Base-by-base conservation (phyloP, 139 green algal species). In the Micractinium conductrix region DNA sequence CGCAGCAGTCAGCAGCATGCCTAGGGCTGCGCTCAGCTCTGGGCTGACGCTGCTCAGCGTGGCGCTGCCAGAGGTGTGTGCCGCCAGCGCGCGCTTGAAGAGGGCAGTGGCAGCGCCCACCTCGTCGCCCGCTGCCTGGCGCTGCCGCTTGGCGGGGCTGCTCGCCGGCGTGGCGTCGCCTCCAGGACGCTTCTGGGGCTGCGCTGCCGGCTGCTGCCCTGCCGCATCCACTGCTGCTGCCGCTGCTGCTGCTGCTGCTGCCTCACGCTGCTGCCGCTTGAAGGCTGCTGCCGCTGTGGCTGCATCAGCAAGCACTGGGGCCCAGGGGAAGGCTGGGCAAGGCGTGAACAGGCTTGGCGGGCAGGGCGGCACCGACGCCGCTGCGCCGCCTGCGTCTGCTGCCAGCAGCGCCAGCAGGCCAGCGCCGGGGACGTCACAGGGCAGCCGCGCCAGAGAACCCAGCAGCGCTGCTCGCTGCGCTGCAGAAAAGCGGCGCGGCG, bases 271-370 rank as follows among this genome's bases (percentile, higher is more conserved):
- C 53, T 55, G 75, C 37, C 38, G 53, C n/a, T n/a, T n/a, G n/a
- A n/a, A n/a, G n/a, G n/a, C n/a, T 16, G 75, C 76, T 33, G 55
- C 58, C 1, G 73, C 73, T 12, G 73, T 37, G 28, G 30, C 58
- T 35, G 62, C 26, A 30, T 83, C 58, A 4, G 38, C 42, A 42
- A 83, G 58, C 62, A 63, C 60, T 10, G 78, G 62, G 12, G 78
- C 78, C 78, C 78, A 83, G 0, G 62, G 62, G 62, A 83, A 63
- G 62, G 42, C 62, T n/a, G 78, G 62, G 30, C 45, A 16, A 5
- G 78, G 26, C 0, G 78, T 75, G 62, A 48, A 45, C 1, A 83
- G 62, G 19, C 74, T 65, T 19, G 19, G 2, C 1, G 78, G 78
- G 58, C 78, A 83, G 78, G 42, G 26, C 28, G 62, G 78, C 60